Evolutionary conservation across 768 basidiomycete genomes (phyloP).

Genomic region (Stropharia rugosoannulata): DNA sequence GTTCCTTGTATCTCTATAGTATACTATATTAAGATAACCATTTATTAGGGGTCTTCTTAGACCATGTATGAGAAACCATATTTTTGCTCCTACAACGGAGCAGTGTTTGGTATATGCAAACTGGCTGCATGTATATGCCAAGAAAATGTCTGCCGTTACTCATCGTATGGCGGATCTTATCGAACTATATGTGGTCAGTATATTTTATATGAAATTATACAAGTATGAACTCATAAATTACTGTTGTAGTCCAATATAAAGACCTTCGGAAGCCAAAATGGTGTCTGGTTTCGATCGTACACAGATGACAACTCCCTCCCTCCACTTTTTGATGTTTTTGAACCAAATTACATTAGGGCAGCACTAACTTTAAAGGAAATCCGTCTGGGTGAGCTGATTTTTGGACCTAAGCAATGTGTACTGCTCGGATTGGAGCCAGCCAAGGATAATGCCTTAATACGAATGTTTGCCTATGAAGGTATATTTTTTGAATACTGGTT

Average conservation of each 20-base stretch:
- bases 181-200: conserved; percentile 14
- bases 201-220: background rate
- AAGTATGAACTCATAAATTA: background rate
- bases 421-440: background rate
- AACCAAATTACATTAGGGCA: conserved; percentile 5
- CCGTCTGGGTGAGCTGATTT: conserved; percentile 2
- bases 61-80: conserved; percentile 1
- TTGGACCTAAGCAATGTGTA: background rate
- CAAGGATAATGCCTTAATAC: background rate
- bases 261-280: background rate
- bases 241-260: background rate
- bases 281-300: background rate
- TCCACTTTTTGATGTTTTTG: conserved; percentile 11
- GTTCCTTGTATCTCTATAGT: background rate
- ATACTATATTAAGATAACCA: no score
- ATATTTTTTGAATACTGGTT: background rate
- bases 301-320: background rate
- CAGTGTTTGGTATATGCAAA: conserved; percentile 14
- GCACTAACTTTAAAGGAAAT: background rate
- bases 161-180: conserved; percentile 8
- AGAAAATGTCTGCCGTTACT: background rate
- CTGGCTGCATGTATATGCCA: conserved; percentile 23
- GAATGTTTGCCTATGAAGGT: background rate
- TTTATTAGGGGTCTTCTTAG: background rate
- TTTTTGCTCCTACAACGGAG: conserved; percentile 9